These are phyloP conservation scores for Oleoguttula mirabilis DNA, from an alignment of 495 filamentous ascomycete genomes.

Conservation along the genomic window DNA sequence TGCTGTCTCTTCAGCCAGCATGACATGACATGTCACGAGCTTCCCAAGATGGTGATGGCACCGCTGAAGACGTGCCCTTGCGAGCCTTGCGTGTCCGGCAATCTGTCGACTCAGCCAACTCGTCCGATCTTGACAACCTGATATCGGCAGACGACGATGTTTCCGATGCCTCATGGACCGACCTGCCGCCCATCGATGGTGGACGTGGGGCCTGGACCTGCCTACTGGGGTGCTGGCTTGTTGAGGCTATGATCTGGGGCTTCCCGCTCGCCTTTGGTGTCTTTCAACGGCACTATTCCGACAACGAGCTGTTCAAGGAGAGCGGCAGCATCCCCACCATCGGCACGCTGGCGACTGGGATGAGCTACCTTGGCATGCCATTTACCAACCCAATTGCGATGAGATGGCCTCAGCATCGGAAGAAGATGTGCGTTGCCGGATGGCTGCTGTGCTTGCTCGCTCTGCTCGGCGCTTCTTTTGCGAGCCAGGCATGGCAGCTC, in stretches of 20 bases:
- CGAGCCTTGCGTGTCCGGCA: neutral
- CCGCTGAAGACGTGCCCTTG: neutral
- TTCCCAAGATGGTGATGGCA: no score
- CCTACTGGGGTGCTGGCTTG: conserved; percentile 14
- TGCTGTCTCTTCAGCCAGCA: no score
- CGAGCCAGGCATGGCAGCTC: conserved; percentile 17
- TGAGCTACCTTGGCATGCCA: conserved; percentile 22
- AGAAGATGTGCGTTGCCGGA: conserved; percentile 15
- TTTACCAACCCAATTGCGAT: conserved; percentile 17
- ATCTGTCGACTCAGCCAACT: conserved; percentile 5
- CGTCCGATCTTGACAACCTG: conserved; percentile 3
- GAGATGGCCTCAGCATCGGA: conserved; percentile 15
- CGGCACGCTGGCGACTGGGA: conserved; percentile 18
- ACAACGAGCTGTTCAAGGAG: conserved; percentile 11
- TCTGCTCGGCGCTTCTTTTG: conserved; percentile 20
- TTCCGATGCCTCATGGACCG: neutral
- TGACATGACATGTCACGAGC: no score
- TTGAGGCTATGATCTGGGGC: conserved; percentile 20
- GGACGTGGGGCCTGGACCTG: conserved; percentile 13
- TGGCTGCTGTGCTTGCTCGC: conserved; percentile 19
- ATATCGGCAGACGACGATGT: neutral
- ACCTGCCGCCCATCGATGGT: conserved; percentile 13
- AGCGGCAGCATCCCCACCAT: conserved; percentile 18
- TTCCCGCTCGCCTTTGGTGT: conserved; percentile 27
- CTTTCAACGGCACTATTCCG: conserved; percentile 22